A percentile compares a stretch with the other conserved stretches of the same genome.
phyloP scores from a whole-genome alignment of 805 yeast genomes.

The Teunomyces panamensis region DNA sequence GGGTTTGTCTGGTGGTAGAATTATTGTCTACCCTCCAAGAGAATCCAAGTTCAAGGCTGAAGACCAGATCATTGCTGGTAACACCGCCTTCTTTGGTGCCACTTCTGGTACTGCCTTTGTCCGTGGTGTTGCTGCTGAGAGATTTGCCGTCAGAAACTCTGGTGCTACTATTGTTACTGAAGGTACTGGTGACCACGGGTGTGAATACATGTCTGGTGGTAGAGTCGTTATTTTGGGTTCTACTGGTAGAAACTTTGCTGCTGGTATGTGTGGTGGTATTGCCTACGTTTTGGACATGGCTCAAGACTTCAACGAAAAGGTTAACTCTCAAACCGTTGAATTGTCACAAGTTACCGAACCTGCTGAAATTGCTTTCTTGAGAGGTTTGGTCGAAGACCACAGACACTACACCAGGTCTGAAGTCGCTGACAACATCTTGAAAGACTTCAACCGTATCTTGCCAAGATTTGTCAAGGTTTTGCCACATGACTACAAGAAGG shows the following conservation, averaged over 20 bases:
- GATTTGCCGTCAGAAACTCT: conserved; percentile 97
- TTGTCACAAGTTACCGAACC: conserved; percentile 77
- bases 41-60: conserved; percentile 84
- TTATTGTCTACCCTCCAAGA: conserved; percentile 88
- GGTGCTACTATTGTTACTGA: conserved; percentile 97
- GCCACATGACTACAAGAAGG: conserved; percentile 88
- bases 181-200: conserved; percentile 97
- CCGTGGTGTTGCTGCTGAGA: conserved; percentile 97
- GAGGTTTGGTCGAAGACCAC: conserved; percentile 92
- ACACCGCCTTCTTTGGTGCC: conserved; percentile 97
- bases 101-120: conserved; percentile 92
- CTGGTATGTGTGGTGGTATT: conserved; percentile 99
- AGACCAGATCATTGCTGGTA: conserved; percentile 95
- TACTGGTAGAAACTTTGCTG: conserved; percentile 91
- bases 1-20: conserved; percentile 93
- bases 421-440: conserved; percentile 78
- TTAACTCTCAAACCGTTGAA: conserved; percentile 80
- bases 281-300: conserved; percentile 95
- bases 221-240: conserved; percentile 89
- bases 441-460: conserved; percentile 83
- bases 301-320: conserved; percentile 80
- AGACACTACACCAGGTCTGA: conserved; percentile 92
- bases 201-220: conserved; percentile 99
- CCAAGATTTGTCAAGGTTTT: conserved; percentile 90
- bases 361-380: conserved; percentile 86